These are phyloP conservation scores for Amanita pseudoporphyria DNA, from an alignment of 768 basidiomycete genomes.

Conservation along the genomic window DNA sequence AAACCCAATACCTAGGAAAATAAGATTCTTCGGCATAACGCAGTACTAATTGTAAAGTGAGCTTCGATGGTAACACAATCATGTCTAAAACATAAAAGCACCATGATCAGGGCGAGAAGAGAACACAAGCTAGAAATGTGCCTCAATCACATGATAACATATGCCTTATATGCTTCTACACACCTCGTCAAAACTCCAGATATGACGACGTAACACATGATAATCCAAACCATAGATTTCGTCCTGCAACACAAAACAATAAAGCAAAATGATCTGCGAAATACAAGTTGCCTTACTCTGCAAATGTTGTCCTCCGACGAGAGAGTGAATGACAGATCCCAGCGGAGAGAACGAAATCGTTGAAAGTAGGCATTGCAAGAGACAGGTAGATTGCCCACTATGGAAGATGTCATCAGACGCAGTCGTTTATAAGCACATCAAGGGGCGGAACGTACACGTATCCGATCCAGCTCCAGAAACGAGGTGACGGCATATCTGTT, in stretches of 20 bases:
- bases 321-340: background rate
- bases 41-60: slow-evolving; percentile 6
- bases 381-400: background rate
- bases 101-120: background rate
- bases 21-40: slow-evolving; percentile 12
- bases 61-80: background rate
- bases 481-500: background rate
- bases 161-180: background rate
- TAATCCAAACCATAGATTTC: slow-evolving; percentile 12
- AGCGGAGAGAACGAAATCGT: background rate
- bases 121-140: background rate
- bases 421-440: background rate
- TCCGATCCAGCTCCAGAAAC: background rate
- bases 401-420: background rate
- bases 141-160: background rate
- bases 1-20: slow-evolving; percentile 15
- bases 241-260: slow-evolving; percentile 7
- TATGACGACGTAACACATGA: slow-evolving; percentile 12
- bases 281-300: background rate
- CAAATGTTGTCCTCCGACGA: background rate
- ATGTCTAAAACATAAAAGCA: background rate
- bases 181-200: slow-evolving; percentile 16
- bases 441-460: background rate
- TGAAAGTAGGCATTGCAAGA: background rate
- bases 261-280: no score